Conservation (phyloP, 169 alveolate species). For the Plasmodium sp. region DNA sequence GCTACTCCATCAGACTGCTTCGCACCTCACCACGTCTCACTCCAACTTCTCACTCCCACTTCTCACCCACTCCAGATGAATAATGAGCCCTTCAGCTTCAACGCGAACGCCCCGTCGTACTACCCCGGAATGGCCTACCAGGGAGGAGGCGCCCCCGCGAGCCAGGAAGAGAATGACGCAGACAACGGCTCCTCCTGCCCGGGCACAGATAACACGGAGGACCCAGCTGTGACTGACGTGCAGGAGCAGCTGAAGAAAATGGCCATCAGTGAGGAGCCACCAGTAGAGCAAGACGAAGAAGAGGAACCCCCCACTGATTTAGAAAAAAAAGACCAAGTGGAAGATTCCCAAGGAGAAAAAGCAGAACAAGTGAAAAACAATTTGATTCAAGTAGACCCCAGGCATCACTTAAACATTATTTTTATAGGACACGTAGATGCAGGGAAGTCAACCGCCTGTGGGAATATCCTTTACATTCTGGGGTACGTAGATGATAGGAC, state of each 20-base stretch:
- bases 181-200: neutral
- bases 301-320: neutral
- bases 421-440: constrained; percentile 99
- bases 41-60: too few relatives aligned
- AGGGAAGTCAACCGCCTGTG: constrained; percentile 99
- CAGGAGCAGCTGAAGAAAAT: constrained; percentile 8
- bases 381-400: constrained; percentile 86
- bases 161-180: neutral
- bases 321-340: constrained; percentile 2
- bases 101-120: constrained; percentile 64
- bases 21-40: neutral
- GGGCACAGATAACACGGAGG: neutral
- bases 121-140: constrained; percentile 59
- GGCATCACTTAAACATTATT: constrained; percentile 95
- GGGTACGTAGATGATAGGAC: constrained; percentile 97
- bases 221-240: neutral
- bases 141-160: neutral
- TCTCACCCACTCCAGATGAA: constrained; percentile 38
- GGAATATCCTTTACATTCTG: constrained; percentile 91
- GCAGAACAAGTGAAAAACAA: constrained; percentile 31
- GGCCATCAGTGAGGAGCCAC: neutral
- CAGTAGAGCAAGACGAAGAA: constrained; percentile 5
- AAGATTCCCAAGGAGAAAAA: constrained; percentile 27
- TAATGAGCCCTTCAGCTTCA: constrained; percentile 64
- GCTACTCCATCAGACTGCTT: neutral